Percentiles rank a stretch among this genome's conserved stretches.
Conservation (phyloP, 1,139 yeast genomes). For the Eremothecium sinecaudum region DNA sequence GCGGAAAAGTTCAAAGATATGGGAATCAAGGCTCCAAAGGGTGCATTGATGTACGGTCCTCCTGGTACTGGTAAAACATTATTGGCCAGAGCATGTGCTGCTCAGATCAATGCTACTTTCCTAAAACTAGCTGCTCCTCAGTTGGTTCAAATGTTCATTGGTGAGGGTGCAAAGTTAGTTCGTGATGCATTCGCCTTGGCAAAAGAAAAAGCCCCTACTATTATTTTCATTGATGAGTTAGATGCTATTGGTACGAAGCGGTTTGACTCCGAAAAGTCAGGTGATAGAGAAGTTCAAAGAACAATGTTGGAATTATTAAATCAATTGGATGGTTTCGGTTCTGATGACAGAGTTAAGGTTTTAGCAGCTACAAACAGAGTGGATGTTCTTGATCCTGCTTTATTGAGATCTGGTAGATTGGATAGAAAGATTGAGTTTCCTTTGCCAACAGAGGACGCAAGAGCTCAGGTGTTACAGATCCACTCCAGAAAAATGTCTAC, state of each 20-base stretch:
- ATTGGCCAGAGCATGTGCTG: constrained; percentile 97
- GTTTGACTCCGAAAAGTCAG: constrained; percentile 93
- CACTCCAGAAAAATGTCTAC: constrained; percentile 96
- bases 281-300: constrained; percentile 98
- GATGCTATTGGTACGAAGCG: constrained; percentile 99
- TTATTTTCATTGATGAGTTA: constrained; percentile 92
- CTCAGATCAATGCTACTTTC: constrained; percentile 97
- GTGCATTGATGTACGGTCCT: constrained; percentile 98
- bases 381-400: constrained; percentile 94
- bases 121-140: constrained; percentile 96
- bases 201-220: constrained; percentile 96
- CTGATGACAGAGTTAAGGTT: constrained; percentile 94
- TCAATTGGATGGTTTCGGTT: constrained; percentile 97
- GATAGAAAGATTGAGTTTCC: constrained; percentile 98
- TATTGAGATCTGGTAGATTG: constrained; percentile 91
- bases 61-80: constrained; percentile 99
- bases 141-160: constrained; percentile 96
- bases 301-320: constrained; percentile 96
- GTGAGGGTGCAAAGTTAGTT: constrained; percentile 97
- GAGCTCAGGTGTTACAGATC: constrained; percentile 91
- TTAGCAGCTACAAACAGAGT: constrained; percentile 98
- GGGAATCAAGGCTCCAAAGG: constrained; percentile 96
- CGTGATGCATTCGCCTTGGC: constrained; percentile 99
- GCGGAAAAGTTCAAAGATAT: constrained; percentile 88
- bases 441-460: constrained; percentile 90